Base-by-base conservation (phyloP, 208 protist genomes). In the Leishmania aethiopica region DNA sequence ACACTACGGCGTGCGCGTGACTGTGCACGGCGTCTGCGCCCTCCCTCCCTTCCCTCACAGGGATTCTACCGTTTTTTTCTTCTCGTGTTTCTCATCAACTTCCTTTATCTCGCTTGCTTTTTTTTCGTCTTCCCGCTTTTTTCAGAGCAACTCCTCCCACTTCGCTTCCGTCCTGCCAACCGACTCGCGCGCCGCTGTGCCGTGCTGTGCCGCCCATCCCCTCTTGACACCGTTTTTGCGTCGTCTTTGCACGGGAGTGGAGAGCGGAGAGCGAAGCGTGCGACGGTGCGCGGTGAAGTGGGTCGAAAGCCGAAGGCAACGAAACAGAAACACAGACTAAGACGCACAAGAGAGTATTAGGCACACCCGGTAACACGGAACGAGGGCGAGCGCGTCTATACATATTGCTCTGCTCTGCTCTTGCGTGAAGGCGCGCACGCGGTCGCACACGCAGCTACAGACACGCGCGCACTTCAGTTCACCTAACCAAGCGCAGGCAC, bases 61-160 rank as follows among this genome's bases (percentile, higher is more conserved):
- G 8, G 60, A 10, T 59, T 77, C 49, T 59, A 15, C 17, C 42
- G 7, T 77, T 42, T 62, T 75, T 82, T 86, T 64, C 70, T 80
- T 86, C 71, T 82, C 51, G 67, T 75, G 28, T 78, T 75, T 22
- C 42, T 15, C 32, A 3, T 77, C 35, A 8, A 3, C 49, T 77
- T 32, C 35, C 51, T n/a, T 42, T 64, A 28, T 53, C n/a, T 17
- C 71, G 37, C 19, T 71, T n/a, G 32, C 57, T 22, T n/a, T 32
- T 62, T 7, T 32, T 47, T 49, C 45, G 5, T 49, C 45, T 49
- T 13, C 45, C 17, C 22, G 66, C 66, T 71, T 45, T 71, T 71
- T 71, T 71, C 66, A 71, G 66, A 71, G 66, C 66, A 47, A 42
- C 10, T 28, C 19, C 32, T 47, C 25, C 25, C 59, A 49, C 45